A percentile compares a stretch with the other conserved stretches of the same genome.
Evolutionary conservation across 768 basidiomycete species (phyloP).

Genomic region (Candolleomyces eurysporus): DNA sequence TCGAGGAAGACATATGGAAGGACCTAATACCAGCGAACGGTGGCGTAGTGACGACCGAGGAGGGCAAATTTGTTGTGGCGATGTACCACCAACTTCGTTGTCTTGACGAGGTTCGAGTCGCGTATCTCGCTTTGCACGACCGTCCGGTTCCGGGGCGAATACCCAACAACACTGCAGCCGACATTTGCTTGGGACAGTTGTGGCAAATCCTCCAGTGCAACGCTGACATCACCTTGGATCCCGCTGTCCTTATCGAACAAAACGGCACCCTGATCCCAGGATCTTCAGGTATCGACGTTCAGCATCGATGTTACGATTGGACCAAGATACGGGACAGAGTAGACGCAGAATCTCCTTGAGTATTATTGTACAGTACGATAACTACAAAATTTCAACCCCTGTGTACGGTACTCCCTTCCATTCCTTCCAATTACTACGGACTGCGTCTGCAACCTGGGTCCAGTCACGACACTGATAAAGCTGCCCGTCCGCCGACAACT

Average conservation of each 20-base stretch:
- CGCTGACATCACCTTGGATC: constrained; percentile 1
- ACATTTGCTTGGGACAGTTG: background rate
- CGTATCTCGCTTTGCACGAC: background rate
- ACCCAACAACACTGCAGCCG: background rate
- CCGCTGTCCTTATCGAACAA: background rate
- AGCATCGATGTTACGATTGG: constrained; percentile 1
- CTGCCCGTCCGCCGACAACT: background rate
- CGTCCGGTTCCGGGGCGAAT: background rate
- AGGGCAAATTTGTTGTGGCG: background rate
- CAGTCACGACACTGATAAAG: background rate
- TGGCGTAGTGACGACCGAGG: background rate
- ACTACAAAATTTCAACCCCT: no score
- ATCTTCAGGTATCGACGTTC: background rate
- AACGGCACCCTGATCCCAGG: background rate
- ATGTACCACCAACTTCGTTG: constrained; percentile 1
- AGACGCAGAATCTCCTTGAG: background rate
- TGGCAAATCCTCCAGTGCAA: constrained; percentile 2
- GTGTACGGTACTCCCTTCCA: constrained; percentile 1
- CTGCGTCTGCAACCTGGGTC: background rate
- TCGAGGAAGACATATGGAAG: background rate
- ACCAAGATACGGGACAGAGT: background rate
- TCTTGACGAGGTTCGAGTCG: background rate
- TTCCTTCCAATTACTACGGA: background rate
- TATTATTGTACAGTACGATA: no score
- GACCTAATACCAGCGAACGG: background rate